Conservation (phyloP, 768 basidiomycete genomes). For the Mycena indigotica region DNA sequence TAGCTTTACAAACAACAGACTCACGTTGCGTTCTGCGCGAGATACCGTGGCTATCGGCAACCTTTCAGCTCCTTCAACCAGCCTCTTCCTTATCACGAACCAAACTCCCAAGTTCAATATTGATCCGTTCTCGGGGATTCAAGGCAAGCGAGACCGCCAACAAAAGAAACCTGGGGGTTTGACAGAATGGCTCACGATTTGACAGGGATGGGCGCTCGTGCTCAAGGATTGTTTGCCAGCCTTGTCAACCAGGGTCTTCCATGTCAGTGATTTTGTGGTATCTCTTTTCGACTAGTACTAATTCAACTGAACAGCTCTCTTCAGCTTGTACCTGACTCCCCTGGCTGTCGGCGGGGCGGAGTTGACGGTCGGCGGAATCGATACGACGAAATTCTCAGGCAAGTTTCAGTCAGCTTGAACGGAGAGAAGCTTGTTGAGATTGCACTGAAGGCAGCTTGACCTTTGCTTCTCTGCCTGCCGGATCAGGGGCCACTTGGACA, state of each 20-base stretch:
- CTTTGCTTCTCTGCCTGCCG: constrained; percentile 43
- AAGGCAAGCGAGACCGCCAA: constrained; percentile 38
- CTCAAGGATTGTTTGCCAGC: constrained; percentile 52
- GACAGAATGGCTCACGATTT: no score
- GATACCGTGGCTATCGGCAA: constrained; percentile 56
- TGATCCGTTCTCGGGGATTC: constrained; percentile 60
- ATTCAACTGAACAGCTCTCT: constrained; percentile 40
- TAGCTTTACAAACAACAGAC: constrained; percentile 15
- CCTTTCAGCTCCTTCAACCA: constrained; percentile 38
- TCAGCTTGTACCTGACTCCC: constrained; percentile 55
- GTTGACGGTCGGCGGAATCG: constrained; percentile 55
- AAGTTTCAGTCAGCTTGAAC: constrained; percentile 2
- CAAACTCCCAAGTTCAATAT: constrained; percentile 55
- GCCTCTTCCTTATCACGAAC: constrained; percentile 53
- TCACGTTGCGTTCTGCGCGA: constrained; percentile 45
- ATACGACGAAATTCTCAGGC: constrained; percentile 55
- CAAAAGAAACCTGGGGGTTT: background rate
- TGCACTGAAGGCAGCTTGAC: constrained; percentile 41
- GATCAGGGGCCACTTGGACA: constrained; percentile 44
- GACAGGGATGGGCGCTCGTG: constrained; percentile 51
- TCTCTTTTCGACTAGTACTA: background rate
- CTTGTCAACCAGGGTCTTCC: constrained; percentile 52
- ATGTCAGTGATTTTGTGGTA: constrained; percentile 34
- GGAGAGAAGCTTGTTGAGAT: background rate
- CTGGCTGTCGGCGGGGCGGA: constrained; percentile 50